Evolutionary conservation across 257 asterid species (phyloP), one percentile per base, ranked within the genome.

Genomic region (Rauvolfia tetraphylla): DNA sequence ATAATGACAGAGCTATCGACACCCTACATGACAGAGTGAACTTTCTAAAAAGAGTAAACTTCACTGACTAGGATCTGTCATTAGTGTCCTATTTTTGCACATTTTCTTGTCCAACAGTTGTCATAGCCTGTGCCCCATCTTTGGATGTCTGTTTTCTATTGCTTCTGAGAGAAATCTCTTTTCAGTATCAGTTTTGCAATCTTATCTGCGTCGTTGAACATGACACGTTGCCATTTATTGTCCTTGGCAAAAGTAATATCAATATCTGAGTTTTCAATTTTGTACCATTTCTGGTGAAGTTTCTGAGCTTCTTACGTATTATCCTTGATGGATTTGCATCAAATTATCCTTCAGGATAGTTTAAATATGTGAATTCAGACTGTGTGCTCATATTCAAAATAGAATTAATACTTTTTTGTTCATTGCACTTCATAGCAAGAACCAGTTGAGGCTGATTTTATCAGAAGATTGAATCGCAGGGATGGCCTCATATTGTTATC

Each of bases 11-110:
- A 80, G 88, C 93, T 62, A 78, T 91, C 80, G 96, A 89, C 79
- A 91, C 87, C 83, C 90, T 95, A 73, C 96, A 95, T 12, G 98
- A 95, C 41, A 86, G 96, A 88, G 99, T 91, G 88, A 88, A 88
- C 89, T 88, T 91, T 79, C 72, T 92, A 82, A 95, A 91, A 84
- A 89, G 88, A 80, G 98, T 95, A 83, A 84, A 90, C 71, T 76
- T 54, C 31, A 12, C 20, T 18, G 7, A 1, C 42, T 12, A 51
- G 70, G 20, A 12, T 31, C 22, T 11, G 10, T 39, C 17, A 1
- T 61, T 7, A 15, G 14, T 27, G 25, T 29, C 41, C 54, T 31
- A 1, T 3, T 77, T 57, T 34, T 2, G 27, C 5, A 42, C 20
- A 42, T 59, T 41, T 77, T 65, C 63, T 44, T 46, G 48, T 49